Evolutionary conservation across 352 stramenopile species (phyloP).

Genomic region (Globisporangium barbulae): DNA sequence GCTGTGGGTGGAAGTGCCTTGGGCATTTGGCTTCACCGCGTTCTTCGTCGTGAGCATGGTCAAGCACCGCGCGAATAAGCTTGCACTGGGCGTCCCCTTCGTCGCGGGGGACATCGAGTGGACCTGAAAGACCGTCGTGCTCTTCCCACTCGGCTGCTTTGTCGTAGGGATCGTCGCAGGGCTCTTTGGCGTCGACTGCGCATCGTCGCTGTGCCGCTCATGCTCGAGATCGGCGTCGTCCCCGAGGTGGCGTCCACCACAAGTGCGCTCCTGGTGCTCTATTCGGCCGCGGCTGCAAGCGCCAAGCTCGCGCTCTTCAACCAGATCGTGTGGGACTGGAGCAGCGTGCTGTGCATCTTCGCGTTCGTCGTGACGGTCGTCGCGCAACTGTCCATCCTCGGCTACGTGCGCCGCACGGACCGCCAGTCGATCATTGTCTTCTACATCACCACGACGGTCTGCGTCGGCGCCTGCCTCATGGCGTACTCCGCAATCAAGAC

Average conservation of each 20-base stretch:
- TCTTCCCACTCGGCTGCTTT: slow-evolving; percentile 31
- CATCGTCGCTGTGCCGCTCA: slow-evolving; percentile 51
- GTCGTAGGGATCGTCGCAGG: slow-evolving; percentile 36
- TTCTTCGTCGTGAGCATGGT: slow-evolving; percentile 28
- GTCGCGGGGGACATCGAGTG: slow-evolving; percentile 39
- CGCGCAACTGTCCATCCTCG: slow-evolving; percentile 44
- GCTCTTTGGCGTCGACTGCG: slow-evolving; percentile 46
- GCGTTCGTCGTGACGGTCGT: slow-evolving; percentile 40
- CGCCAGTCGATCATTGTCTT: slow-evolving; percentile 54
- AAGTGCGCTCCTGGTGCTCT: slow-evolving; percentile 50
- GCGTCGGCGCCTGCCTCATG: slow-evolving; percentile 43
- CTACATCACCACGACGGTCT: slow-evolving; percentile 37
- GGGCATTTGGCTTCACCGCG: slow-evolving; percentile 37
- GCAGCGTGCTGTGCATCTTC: slow-evolving; percentile 30
- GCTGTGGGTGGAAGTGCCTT: slow-evolving; percentile 41
- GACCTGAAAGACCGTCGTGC: slow-evolving; percentile 29
- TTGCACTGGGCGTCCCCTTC: slow-evolving; percentile 30
- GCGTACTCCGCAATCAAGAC: slow-evolving; percentile 41
- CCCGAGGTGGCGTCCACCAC: slow-evolving; percentile 44
- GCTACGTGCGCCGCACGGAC: slow-evolving; percentile 43
- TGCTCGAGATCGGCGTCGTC: slow-evolving; percentile 52
- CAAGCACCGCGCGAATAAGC: slow-evolving; percentile 35
- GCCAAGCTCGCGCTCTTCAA: slow-evolving; percentile 50
- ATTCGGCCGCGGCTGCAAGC: slow-evolving; percentile 35
- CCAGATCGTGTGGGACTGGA: slow-evolving; percentile 47